Percentiles rank a stretch among this genome's conserved stretches.
Conservation (phyloP, 2,329 filamentous ascomycete species). For the Ampelomyces quisqualis region DNA sequence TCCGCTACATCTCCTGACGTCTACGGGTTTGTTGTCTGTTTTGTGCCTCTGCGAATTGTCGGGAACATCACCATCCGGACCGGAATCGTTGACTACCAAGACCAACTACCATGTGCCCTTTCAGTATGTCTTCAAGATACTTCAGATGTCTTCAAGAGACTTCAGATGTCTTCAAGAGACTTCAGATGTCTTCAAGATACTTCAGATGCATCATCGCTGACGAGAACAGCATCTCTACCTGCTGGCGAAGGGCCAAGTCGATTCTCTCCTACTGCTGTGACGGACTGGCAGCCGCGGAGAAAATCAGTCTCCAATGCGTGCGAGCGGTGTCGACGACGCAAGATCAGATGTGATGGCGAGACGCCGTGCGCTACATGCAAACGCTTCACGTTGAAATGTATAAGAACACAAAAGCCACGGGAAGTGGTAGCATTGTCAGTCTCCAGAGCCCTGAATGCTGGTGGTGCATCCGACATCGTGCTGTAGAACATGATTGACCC, state of each 20-base stretch:
- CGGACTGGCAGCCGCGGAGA: slow-evolving; percentile 39
- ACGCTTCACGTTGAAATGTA: slow-evolving; percentile 41
- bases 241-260: slow-evolving; percentile 31
- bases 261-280: slow-evolving; percentile 36
- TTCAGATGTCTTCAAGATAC: slow-evolving; percentile 12
- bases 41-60: slow-evolving; percentile 14
- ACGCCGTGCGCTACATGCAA: slow-evolving; percentile 42
- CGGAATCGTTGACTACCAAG: slow-evolving; percentile 26
- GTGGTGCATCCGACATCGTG: background rate
- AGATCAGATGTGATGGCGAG: slow-evolving; percentile 42
- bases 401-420: slow-evolving; percentile 40
- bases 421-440: slow-evolving; percentile 43
- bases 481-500: slow-evolving; percentile 10
- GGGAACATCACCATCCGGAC: slow-evolving; percentile 32
- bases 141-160: background rate
- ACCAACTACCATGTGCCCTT: slow-evolving; percentile 37
- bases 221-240: slow-evolving; percentile 30
- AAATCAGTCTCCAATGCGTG: slow-evolving; percentile 44
- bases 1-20: slow-evolving; percentile 30
- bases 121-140: slow-evolving; percentile 28
- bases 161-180: slow-evolving; percentile 15
- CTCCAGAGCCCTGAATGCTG: background rate
- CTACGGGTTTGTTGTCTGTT: slow-evolving; percentile 19
- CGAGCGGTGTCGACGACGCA: slow-evolving; percentile 40
- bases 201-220: slow-evolving; percentile 13